phyloP scores from a whole-genome alignment of 306 rosid genomes.

The Hylodesmum podocarpum region DNA sequence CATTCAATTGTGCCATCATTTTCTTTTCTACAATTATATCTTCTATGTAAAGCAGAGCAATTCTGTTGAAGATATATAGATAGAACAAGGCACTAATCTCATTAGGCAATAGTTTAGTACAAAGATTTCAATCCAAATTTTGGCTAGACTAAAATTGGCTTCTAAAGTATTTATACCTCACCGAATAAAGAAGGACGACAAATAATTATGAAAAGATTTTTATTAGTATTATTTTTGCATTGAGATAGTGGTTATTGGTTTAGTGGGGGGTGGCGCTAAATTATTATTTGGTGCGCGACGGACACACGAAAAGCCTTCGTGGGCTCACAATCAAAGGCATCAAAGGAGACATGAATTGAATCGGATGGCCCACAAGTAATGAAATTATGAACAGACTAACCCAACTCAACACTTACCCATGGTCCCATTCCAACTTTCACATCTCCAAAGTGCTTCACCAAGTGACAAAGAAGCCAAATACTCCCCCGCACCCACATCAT shows the following conservation, averaged over 20 bases:
- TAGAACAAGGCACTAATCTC: too few species aligned
- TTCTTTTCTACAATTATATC: background rate
- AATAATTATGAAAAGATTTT: background rate
- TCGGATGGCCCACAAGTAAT: constrained; percentile 31
- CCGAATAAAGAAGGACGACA: background rate
- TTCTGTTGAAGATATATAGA: too few species aligned
- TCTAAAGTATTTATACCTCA: background rate
- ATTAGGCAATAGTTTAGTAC: background rate
- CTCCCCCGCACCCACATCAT: background rate
- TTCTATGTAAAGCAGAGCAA: background rate
- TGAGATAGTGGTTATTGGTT: background rate
- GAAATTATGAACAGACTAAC: background rate
- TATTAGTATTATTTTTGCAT: background rate
- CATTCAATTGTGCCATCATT: background rate
- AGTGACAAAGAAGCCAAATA: background rate
- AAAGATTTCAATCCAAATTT: background rate
- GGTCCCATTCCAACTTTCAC: background rate
- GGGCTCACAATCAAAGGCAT: constrained; percentile 31
- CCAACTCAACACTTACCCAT: constrained; percentile 6
- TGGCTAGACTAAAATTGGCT: background rate
- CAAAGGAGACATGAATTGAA: constrained; percentile 19
- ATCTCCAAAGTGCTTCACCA: background rate
- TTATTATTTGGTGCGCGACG: constrained; percentile 32
- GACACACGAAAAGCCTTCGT: constrained; percentile 33
- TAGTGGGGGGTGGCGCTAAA: constrained; percentile 18